Evolutionary conservation across 441 rosid genomes (phyloP).

Genomic region (Euphorbia schlechtendalii): DNA sequence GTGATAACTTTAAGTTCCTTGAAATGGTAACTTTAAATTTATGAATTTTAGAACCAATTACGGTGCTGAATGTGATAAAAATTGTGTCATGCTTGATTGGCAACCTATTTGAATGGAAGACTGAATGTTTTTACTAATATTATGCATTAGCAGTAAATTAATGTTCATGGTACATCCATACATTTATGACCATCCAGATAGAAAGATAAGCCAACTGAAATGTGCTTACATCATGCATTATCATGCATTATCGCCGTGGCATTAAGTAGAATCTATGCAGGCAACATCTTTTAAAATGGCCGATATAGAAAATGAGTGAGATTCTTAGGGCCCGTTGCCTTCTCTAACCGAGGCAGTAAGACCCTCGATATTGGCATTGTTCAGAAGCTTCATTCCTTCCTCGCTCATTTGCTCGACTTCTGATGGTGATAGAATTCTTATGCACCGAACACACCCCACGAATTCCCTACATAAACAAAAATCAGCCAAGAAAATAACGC

Average conservation of each 20-base stretch:
- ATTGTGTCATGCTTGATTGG: neutral
- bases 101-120: neutral
- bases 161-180: neutral
- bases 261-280: neutral
- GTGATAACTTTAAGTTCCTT: too few relatives aligned
- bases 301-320: neutral
- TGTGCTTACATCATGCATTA: neutral
- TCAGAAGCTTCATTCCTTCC: constrained; percentile 93
- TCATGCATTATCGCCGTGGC: neutral
- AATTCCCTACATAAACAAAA: constrained; percentile 49
- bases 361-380: constrained; percentile 57
- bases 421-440: constrained; percentile 87
- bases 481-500: neutral
- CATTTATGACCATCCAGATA: constrained; percentile 4
- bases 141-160: neutral
- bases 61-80: neutral
- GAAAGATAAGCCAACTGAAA: neutral
- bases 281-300: too few relatives aligned
- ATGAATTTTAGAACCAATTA: neutral
- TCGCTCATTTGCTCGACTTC: constrained; percentile 99
- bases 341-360: constrained; percentile 32
- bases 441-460: constrained; percentile 93
- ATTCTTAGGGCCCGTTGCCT: constrained; percentile 19
- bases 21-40: too few relatives aligned
- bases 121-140: neutral